Evolutionary conservation across 176 grass and related monocot species (phyloP).

Genomic region (Stipa capillata): DNA sequence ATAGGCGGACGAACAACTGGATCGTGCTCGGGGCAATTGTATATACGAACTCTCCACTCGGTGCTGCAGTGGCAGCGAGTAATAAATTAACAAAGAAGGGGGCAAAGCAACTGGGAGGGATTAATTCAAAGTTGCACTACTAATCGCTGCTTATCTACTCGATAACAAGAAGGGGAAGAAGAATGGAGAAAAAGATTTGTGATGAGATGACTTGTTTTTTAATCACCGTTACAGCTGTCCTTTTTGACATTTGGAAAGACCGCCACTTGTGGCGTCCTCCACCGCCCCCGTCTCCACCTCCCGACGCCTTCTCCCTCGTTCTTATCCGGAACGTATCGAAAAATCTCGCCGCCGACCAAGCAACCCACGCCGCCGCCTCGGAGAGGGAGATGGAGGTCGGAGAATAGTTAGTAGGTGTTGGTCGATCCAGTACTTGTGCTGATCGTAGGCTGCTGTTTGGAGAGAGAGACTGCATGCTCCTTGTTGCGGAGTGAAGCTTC

Average conservation of each 20-base stretch:
- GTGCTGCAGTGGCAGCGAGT: background rate
- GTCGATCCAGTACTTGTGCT: background rate
- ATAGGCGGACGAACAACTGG: slow-evolving; percentile 14
- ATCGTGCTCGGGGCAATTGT: background rate
- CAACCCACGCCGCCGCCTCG: too few relatives aligned
- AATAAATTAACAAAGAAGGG: background rate
- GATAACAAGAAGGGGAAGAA: background rate
- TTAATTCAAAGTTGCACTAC: slow-evolving; percentile 3
- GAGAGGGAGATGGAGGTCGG: background rate
- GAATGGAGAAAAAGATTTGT: background rate
- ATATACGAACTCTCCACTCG: background rate
- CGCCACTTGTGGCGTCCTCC: slow-evolving; percentile 53
- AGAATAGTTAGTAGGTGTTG: background rate
- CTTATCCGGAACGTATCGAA: slow-evolving; percentile 46
- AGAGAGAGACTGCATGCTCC: background rate
- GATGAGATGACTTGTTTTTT: slow-evolving; percentile 29
- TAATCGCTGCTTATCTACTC: slow-evolving; percentile 47
- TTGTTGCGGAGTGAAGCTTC: too few relatives aligned
- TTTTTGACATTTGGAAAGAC: slow-evolving; percentile 54
- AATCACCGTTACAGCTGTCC: slow-evolving; percentile 53
- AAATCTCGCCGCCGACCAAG: slow-evolving; percentile 8
- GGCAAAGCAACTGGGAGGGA: background rate
- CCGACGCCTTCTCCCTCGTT: slow-evolving; percentile 5
- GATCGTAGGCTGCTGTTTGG: background rate
- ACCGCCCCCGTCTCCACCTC: background rate